These are phyloP conservation scores for Raffaelea albimanens DNA, from an alignment of 2,329 filamentous ascomycete species.

Conservation along the genomic window DNA sequence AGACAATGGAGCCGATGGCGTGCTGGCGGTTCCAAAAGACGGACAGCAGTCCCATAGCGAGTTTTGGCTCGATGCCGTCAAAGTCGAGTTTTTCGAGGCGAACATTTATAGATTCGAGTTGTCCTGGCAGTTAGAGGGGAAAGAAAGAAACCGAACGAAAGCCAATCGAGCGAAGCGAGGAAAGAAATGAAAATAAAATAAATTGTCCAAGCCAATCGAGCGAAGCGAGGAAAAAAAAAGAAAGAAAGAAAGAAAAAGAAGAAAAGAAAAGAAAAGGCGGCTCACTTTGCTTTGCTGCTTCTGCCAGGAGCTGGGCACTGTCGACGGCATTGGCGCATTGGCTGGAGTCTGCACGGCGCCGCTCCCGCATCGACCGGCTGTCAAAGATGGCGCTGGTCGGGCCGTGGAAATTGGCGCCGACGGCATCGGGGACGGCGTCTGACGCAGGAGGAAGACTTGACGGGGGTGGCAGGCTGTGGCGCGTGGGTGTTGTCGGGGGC, in stretches of 20 bases:
- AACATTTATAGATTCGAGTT: slow-evolving; percentile 39
- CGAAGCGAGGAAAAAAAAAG: too few species aligned
- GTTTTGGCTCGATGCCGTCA: slow-evolving; percentile 41
- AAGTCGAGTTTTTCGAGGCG: slow-evolving; percentile 39
- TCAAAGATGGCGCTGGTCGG: slow-evolving; percentile 40
- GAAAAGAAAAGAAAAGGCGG: neutral
- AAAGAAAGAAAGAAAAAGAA: too few species aligned
- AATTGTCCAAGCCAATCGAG: too few species aligned
- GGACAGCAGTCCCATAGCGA: slow-evolving; percentile 40
- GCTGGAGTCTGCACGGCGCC: neutral
- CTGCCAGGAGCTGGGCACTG: slow-evolving; percentile 27
- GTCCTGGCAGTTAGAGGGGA: slow-evolving; percentile 23
- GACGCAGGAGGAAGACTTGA: neutral
- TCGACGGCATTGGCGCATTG: neutral
- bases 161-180: too few species aligned
- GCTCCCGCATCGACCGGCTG: slow-evolving; percentile 5
- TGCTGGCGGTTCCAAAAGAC: slow-evolving; percentile 46
- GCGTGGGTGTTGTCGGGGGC: neutral
- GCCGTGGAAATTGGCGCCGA: slow-evolving; percentile 22
- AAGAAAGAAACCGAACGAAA: too few species aligned
- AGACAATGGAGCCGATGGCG: slow-evolving; percentile 35
- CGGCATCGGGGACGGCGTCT: neutral
- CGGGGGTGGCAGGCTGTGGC: neutral
- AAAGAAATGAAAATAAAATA: too few species aligned
- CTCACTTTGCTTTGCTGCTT: slow-evolving; percentile 23